A percentile compares a stretch with the other conserved stretches of the same genome.
Conservation (phyloP, 2,329 filamentous ascomycete genomes). For the Fusarium hainanense region DNA sequence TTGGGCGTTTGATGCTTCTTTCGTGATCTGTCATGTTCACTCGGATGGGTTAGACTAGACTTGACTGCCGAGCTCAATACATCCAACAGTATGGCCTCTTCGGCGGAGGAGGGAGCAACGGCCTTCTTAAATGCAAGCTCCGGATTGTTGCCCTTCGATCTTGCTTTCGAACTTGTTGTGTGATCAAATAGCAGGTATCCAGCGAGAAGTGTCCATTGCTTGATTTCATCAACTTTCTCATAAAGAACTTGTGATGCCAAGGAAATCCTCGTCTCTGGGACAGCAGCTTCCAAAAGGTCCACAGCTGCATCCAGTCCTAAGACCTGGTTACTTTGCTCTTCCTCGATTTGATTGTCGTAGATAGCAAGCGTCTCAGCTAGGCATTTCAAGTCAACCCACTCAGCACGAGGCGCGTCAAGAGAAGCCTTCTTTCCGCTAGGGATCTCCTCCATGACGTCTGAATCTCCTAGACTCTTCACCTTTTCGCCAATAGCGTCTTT, state of each 20-base stretch:
- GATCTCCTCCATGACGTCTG: conserved; percentile 77
- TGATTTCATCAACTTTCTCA: conserved; percentile 81
- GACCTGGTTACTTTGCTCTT: conserved; percentile 62
- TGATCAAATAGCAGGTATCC: conserved; percentile 95
- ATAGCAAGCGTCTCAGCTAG: conserved; percentile 83
- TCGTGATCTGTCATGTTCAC: conserved; percentile 72
- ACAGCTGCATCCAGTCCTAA: conserved; percentile 62
- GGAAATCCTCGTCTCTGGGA: conserved; percentile 83
- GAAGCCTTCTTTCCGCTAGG: conserved; percentile 79
- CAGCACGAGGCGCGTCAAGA: conserved; percentile 77
- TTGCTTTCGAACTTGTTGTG: conserved; percentile 69
- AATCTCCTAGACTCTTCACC: conserved; percentile 85
- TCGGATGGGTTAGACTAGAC: conserved; percentile 72
- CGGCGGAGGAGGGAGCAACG: conserved; percentile 77
- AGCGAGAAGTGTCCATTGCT: conserved; percentile 87
- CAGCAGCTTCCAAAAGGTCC: conserved; percentile 69
- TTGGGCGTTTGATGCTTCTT: conserved; percentile 70
- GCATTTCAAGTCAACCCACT: conserved; percentile 94
- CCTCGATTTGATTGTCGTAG: conserved; percentile 79
- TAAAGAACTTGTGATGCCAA: conserved; percentile 88
- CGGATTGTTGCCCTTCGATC: conserved; percentile 62
- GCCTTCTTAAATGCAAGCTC: conserved; percentile 75
- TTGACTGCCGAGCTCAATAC: conserved; percentile 87
- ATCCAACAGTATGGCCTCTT: conserved; percentile 88
- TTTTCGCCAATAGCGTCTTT: conserved; percentile 82